Conservation (phyloP, 1,139 yeast species). For the Saccharomyces hybrid region DNA sequence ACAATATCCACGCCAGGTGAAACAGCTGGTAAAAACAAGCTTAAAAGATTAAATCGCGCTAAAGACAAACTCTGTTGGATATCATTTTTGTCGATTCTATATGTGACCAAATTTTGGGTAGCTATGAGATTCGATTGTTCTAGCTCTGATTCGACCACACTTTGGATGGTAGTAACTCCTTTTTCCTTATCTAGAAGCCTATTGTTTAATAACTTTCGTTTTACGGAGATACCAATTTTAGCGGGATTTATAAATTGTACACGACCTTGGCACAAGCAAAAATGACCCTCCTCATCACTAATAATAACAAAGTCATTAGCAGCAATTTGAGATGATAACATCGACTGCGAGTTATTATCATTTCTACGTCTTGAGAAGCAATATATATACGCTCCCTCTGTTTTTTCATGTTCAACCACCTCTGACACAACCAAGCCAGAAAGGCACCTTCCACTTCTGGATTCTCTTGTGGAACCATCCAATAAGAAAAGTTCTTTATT, state of each 20-base stretch:
- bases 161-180: conserved; percentile 6
- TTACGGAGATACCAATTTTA: conserved; percentile 39
- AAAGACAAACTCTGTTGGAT: conserved; percentile 65
- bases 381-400: conserved; percentile 36
- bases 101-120: conserved; percentile 28
- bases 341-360: conserved; percentile 24
- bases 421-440: conserved; percentile 36
- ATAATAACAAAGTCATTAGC: conserved; percentile 54
- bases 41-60: conserved; percentile 68
- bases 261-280: conserved; percentile 60
- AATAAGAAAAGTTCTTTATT: conserved; percentile 57
- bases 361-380: conserved; percentile 38
- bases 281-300: conserved; percentile 77
- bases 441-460: conserved; percentile 50
- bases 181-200: conserved; percentile 13
- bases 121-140: conserved; percentile 5
- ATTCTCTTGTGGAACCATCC: conserved; percentile 51
- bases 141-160: conserved; percentile 12
- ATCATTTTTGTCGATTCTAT: conserved; percentile 75
- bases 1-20: conserved; percentile 7
- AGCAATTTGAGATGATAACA: conserved; percentile 37
- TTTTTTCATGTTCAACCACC: conserved; percentile 30
- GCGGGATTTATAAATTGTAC: conserved; percentile 39
- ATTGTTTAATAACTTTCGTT: conserved; percentile 45
- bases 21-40: conserved; percentile 44